Base-by-base conservation (phyloP, 1,284 basidiomycete species). In the Farysia itapuensis region DNA sequence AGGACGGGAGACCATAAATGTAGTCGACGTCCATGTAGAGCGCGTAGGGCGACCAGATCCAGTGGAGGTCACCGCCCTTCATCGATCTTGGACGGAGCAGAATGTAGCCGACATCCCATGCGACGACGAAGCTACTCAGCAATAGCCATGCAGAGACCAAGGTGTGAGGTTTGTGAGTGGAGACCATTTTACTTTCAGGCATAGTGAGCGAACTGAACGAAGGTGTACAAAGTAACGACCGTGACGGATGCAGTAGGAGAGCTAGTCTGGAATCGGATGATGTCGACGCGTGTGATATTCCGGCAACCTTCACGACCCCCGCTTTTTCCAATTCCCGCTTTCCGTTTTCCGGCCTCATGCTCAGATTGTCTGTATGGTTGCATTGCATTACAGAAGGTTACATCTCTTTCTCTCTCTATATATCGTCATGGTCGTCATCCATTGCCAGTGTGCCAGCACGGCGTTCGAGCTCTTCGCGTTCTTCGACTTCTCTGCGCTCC, bases 1-100 rank as follows among this genome's bases (percentile, higher is more conserved):
- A 81, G 0, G 86, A 82, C 23, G 81, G 80, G 20, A 84, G 64
- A 11, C 89, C 88, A 67, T 95, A 94, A 11, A 89, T 84, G 50
- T 81, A 80, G 72, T 88, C 86, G 40, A 92, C 80, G 33, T 86
- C 79, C 63, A 86, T 85, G 76, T 90, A 90, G 22, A 88, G 70
- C 26, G 46, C 40, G 43, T 71, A 65, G 9, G 61, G 63, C 12
- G 59, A 35, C 50, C 44, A 56, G 26, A 42, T 22, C 39, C 33
- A 59, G 24, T 46, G 39, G 18, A 67, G 72, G 61, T 68, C 43
- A 79, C 56, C 82, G 80, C 90, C 64, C 20, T 47, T 48, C 44
- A 70, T 56, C 22, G 57, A 58, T 21, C 64, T 48, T 1, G 66
- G 66, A 19, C 68, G 66, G 15, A 57, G 31, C 4, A 70, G 45